A percentile compares a stretch with the other conserved stretches of the same genome.
These are phyloP conservation scores for Debaryomyces fabryi DNA, from an alignment of 1,139 yeast genomes.

Conservation along the genomic window DNA sequence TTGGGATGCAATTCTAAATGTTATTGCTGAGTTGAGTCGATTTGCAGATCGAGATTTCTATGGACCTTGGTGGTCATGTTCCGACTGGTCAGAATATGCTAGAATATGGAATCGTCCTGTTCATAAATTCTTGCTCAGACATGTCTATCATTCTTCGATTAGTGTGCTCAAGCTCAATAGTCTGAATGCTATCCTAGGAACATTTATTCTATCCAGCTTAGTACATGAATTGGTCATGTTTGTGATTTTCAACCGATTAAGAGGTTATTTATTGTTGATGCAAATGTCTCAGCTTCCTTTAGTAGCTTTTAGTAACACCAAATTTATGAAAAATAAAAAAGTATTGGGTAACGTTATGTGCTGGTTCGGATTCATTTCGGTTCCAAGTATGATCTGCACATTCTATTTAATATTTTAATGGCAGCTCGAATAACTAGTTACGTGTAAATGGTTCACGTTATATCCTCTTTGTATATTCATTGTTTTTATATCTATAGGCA, in stretches of 20 bases:
- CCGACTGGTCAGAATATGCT: constrained; percentile 92
- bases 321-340: constrained; percentile 53
- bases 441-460: neutral
- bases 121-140: constrained; percentile 86
- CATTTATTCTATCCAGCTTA: constrained; percentile 79
- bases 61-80: constrained; percentile 97
- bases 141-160: constrained; percentile 90
- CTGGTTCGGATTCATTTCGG: constrained; percentile 90
- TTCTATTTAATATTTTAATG: constrained; percentile 71
- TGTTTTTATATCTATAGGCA: neutral
- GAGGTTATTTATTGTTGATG: constrained; percentile 77
- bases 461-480: neutral
- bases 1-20: constrained; percentile 92
- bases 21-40: constrained; percentile 81
- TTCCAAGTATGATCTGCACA: constrained; percentile 88
- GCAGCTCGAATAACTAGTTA: neutral
- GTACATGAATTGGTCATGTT: constrained; percentile 94
- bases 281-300: constrained; percentile 86
- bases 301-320: constrained; percentile 55
- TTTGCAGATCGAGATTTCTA: constrained; percentile 93
- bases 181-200: constrained; percentile 69
- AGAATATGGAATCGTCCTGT: constrained; percentile 96
- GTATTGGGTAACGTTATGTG: constrained; percentile 80
- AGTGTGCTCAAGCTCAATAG: constrained; percentile 72
- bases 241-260: constrained; percentile 73